These are phyloP conservation scores for Phialophora tarda DNA, from an alignment of 2,329 filamentous ascomycete genomes.

Conservation along the genomic window DNA sequence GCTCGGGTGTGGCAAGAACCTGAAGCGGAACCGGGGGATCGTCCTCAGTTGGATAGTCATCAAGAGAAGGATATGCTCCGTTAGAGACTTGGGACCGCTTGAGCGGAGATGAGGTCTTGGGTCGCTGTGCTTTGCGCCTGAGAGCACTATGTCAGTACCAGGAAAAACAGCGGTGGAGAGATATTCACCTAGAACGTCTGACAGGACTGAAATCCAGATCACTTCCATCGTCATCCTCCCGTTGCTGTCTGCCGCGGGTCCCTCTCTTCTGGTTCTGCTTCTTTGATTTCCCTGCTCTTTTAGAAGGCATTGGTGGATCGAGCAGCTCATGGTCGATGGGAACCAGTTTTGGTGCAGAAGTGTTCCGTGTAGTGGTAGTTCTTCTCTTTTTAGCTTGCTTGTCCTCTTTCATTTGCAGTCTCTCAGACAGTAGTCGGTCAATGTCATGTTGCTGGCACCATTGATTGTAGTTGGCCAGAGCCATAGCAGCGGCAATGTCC, in stretches of 20 bases:
- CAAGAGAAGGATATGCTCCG: conserved; percentile 11
- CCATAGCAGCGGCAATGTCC: conserved; percentile 67
- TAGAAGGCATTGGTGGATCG: conserved; percentile 20
- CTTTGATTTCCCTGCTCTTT: conserved; percentile 14
- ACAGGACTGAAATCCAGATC: conserved; percentile 36
- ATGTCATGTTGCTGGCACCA: conserved; percentile 80
- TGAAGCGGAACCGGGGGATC: conserved; percentile 9
- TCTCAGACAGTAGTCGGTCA: conserved; percentile 74
- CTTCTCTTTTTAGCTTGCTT: conserved; percentile 56
- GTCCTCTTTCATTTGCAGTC: conserved; percentile 76
- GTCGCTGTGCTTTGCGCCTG: conserved; percentile 24
- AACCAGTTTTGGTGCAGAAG: conserved; percentile 14
- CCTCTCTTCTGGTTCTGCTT: conserved; percentile 23
- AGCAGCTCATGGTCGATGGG: conserved; percentile 8
- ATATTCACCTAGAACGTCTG: conserved; percentile 29
- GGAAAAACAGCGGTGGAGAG: background rate
- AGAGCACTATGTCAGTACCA: conserved; percentile 6
- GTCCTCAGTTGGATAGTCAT: conserved; percentile 20
- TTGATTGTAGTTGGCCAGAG: conserved; percentile 71
- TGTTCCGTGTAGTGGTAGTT: conserved; percentile 21
- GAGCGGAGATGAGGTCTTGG: conserved; percentile 19
- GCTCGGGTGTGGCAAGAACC: conserved; percentile 40
- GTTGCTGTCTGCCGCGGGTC: conserved; percentile 18
- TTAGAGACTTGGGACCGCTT: conserved; percentile 12
- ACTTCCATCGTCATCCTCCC: conserved; percentile 28